Evolutionary conservation across 768 basidiomycete genomes (phyloP).

Genomic region (Cytidiella melzeri): DNA sequence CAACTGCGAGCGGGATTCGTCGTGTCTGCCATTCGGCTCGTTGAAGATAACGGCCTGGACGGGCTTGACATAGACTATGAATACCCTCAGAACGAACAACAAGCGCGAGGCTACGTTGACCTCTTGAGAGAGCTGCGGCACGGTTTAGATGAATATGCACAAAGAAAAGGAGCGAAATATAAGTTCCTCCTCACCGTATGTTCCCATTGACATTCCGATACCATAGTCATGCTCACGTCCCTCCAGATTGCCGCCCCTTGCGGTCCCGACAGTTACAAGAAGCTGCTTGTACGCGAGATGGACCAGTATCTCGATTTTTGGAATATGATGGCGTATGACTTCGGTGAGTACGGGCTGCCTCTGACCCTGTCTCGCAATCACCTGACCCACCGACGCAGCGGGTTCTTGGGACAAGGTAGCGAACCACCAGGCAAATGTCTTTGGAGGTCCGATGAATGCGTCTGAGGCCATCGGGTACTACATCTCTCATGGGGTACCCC

Average conservation of each 20-base stretch:
- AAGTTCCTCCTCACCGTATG: conserved; percentile 72
- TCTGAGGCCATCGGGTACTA: conserved; percentile 68
- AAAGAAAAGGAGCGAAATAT: conserved; percentile 52
- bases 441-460: conserved; percentile 58
- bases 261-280: conserved; percentile 80
- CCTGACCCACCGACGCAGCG: conserved; percentile 32
- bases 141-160: conserved; percentile 74
- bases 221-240: not conserved
- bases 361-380: conserved; percentile 3
- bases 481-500: conserved; percentile 59
- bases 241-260: conserved; percentile 86
- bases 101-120: conserved; percentile 81
- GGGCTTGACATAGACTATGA: conserved; percentile 93
- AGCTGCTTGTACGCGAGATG: conserved; percentile 78
- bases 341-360: conserved; percentile 42
- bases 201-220: not conserved
- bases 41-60: conserved; percentile 91
- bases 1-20: conserved; percentile 70
- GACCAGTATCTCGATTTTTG: conserved; percentile 86
- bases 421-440: conserved; percentile 85
- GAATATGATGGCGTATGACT: conserved; percentile 97
- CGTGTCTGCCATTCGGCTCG: conserved; percentile 63
- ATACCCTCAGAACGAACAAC: conserved; percentile 72
- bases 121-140: conserved; percentile 70
- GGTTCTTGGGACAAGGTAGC: conserved; percentile 71